Base-by-base conservation (phyloP, 305 asterid genomes). In the Galium porrigens region DNA sequence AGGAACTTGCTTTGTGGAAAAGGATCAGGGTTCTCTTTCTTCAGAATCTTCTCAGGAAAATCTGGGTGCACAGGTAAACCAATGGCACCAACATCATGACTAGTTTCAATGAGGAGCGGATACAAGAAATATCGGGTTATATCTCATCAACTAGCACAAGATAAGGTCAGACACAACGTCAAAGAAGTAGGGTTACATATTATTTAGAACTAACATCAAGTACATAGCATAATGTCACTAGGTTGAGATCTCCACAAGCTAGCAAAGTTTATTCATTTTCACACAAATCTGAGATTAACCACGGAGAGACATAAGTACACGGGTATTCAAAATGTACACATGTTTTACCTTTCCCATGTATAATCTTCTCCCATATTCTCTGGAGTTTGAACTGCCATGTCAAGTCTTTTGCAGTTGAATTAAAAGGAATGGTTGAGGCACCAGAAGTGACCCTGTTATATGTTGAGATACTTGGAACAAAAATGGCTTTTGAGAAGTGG, bases 381-480 rank as follows among this genome's bases (percentile, higher is more conserved):
- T 85, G 91, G 62, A 90, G 89, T 73, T 79, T 87, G 69, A 78
- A 78, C 77, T 87, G 97, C 97, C 97, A 89, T 4, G 92, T 69
- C 73, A 85, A 79, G 74, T 89, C 94, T 79, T 77, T 85, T 44
- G 82, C 67, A 39, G 81, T 77, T 58, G 61, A 63, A 49, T 78
- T 76, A n/a, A 64, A 63, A 48, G 94, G 94, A 71, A 84, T 61
- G 51, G 68, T 70, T 2, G 97, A 85, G 27, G 86, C 72, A 66
- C 80, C 92, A 61, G 95, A 90, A 62, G 92, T 87, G 65, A 90
- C 95, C 81, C 83, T 90, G 76, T 69, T 83, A 74, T 87, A 90
- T 36, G 77, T 81, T 15, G 97, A 90, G 72, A 85, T 80, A 61
- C 86, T 80, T 29, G 97, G 95, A 33, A 85, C 95, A 76, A 90